Base-by-base conservation (phyloP, 176 grass and related monocot genomes). In the Melocanna baccifera region DNA sequence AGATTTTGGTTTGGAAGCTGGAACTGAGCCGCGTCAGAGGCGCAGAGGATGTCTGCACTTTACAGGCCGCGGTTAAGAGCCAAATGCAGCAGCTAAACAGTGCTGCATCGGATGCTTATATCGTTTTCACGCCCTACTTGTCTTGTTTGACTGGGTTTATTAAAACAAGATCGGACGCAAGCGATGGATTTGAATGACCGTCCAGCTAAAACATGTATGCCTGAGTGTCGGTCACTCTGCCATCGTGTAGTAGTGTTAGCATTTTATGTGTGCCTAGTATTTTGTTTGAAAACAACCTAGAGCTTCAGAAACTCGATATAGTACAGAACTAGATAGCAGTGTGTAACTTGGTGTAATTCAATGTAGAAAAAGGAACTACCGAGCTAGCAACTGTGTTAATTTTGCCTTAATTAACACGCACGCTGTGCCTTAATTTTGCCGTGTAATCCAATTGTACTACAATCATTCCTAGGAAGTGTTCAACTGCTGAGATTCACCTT, bases 61-160 rank as follows among this genome's bases (percentile, higher is more conserved):
- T 57, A 45, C 53, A 36, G 41, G 6, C 70, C 22, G 53, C 52
- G 43, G 53, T 79, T 65, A 50, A 64, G 50, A 34, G 41, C 19
- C 51, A 2, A 64, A 75, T 68, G 75, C 39, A 67, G 59, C 68
- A 16, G 76, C 19, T n/a, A 22, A 48, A 39, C 67, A 15, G 42
- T 30, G 40, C 2, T 41, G 13, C 77, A 81, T 85, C 53, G 53
- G 83, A 81, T 85, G 77, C 87, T 81, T n/a, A 9, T n/a, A n/a
- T n/a, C n/a, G n/a, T n/a, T 85, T 85, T 89, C 88, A 70, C 52
- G 69, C 23, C 20, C 6, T 14, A 42, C 81, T 81, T 85, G 88
- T 76, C 77, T 64, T 45, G 70, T 81, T 81, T 76, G 62, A 43
- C 77, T 50, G 69, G 26, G 75, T 67, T 73, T 56, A 79, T 12